Evolutionary conservation across 225 moss, liverwort and hornwort genomes (phyloP).

Genomic region (Polytrichum commune): DNA sequence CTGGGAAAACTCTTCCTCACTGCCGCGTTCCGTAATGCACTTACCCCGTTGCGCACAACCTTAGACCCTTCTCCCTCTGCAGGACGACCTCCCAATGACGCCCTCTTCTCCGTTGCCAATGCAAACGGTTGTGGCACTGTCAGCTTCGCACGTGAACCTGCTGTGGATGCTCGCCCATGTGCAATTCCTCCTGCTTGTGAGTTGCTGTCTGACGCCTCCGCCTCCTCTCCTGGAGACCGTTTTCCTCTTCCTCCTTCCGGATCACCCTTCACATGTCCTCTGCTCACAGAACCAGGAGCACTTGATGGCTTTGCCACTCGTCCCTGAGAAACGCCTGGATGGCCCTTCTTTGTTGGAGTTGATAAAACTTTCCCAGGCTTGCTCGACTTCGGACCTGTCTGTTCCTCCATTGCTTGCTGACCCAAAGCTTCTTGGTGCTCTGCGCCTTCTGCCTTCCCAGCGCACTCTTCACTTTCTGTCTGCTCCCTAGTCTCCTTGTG

Average conservation of each 20-base stretch:
- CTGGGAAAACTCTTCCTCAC: background rate
- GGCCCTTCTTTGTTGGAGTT: conserved; percentile 35
- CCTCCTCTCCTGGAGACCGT: conserved; percentile 44
- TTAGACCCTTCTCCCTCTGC: conserved; percentile 37
- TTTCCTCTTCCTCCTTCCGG: conserved; percentile 59
- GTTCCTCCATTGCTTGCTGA: conserved; percentile 14
- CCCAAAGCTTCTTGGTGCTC: too few species aligned
- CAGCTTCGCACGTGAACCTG: conserved; percentile 58
- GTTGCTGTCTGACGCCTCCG: conserved; percentile 44
- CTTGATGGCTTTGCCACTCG: conserved; percentile 43
- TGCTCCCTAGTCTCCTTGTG: conserved; percentile 12
- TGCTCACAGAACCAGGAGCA: conserved; percentile 24
- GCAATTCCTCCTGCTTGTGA: conserved; percentile 33
- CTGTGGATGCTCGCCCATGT: conserved; percentile 47
- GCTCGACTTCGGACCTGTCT: conserved; percentile 12
- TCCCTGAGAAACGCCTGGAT: conserved; percentile 25
- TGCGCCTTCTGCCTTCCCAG: conserved; percentile 1
- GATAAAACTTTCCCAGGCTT: conserved; percentile 15
- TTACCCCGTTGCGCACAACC: background rate
- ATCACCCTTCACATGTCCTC: conserved; percentile 31
- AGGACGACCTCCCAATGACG: conserved; percentile 68
- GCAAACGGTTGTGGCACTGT: conserved; percentile 89
- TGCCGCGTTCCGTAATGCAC: background rate
- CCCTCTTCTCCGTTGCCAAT: conserved; percentile 80
- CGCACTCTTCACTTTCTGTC: background rate